These are phyloP conservation scores for Fusarium sp. DNA, from an alignment of 2,329 filamentous ascomycete species.

Conservation along the genomic window DNA sequence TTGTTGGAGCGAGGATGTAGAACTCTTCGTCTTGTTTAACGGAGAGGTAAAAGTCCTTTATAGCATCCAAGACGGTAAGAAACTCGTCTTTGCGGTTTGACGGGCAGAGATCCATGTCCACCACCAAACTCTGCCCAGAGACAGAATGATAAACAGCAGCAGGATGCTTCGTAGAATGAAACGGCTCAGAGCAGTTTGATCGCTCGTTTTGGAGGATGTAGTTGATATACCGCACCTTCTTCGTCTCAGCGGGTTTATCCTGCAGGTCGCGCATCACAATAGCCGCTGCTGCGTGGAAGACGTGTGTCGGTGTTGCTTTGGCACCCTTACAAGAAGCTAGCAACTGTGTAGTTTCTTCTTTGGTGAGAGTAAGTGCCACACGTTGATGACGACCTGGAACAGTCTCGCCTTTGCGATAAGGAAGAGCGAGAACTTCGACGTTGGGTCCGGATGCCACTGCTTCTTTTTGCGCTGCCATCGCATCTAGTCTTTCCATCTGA, in stretches of 20 bases:
- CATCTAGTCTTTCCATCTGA: not conserved
- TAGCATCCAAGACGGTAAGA: conserved; percentile 33
- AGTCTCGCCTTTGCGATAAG: conserved; percentile 30
- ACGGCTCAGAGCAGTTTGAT: conserved; percentile 41
- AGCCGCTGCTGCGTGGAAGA: conserved; percentile 51
- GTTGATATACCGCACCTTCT: conserved; percentile 45
- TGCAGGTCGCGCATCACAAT: conserved; percentile 48
- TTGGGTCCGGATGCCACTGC: not conserved
- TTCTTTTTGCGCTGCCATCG: conserved; percentile 7
- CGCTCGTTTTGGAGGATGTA: conserved; percentile 52
- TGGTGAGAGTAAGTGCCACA: conserved; percentile 33
- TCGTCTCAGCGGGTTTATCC: not conserved
- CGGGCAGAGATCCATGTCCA: conserved; percentile 41
- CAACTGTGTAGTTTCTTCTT: conserved; percentile 33
- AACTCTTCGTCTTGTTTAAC: conserved; percentile 50
- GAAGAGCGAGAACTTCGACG: conserved; percentile 24
- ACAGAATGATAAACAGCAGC: conserved; percentile 50
- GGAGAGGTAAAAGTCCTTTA: conserved; percentile 46
- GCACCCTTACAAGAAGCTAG: conserved; percentile 30
- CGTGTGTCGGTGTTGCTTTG: conserved; percentile 48
- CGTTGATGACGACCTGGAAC: conserved; percentile 46
- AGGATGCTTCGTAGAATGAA: conserved; percentile 40
- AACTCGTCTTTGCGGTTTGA: conserved; percentile 37
- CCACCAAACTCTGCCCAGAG: conserved; percentile 41
- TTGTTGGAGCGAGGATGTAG: conserved; percentile 40